Evolutionary conservation across 1,139 yeast species (phyloP), one percentile per base, ranked within the genome.

Genomic region (Pichia sp.): DNA sequence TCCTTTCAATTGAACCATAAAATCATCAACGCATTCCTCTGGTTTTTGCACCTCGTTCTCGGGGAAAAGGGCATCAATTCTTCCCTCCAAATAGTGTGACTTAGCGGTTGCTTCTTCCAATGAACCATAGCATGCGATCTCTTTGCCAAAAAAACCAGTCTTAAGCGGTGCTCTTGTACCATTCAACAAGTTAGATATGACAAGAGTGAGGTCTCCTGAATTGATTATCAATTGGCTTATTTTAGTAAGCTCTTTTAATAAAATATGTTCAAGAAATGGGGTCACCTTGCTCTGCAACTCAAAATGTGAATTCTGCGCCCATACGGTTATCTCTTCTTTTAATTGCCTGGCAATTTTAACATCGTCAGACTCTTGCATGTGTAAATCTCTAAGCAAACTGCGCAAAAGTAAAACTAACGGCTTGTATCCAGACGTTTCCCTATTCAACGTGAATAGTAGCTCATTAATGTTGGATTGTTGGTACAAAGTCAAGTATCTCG

Each of bases 271-370:
- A 40, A 67, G 53, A 47, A 63, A 68, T 13, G 71, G 71, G 1
- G 59, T 55, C 8, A 69, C 63, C 29, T 61, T 61, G 1, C 68
- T 59, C 53, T 70, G 72, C 40, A 70, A 55, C 52, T 68, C 71
- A 49, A 63, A 61, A 59, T 70, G 72, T 1, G 71, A 64, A 5
- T 50, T 45, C 55, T 67, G 71, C 1, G 70, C 58, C 72, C 72
- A 68, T 11, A 57, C 58, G 13, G 56, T 59, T 5, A 70, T 62
- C 49, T 67, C 62, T 3, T 51, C 49, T 43, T 54, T 58, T n/a
- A 68, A 49, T 8, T 49, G 29, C n/a, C 48, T 53, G 1, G 54
- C 50, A 30, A 34, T n/a, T 29, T 50, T 46, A 13, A 52, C 32
- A 23, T 56, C 57, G 4, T 38, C 41, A 3, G 51, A 36, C 16